These are phyloP conservation scores for Arthrinium puccinioides DNA, from an alignment of 2,329 filamentous ascomycete genomes.

Conservation along the genomic window DNA sequence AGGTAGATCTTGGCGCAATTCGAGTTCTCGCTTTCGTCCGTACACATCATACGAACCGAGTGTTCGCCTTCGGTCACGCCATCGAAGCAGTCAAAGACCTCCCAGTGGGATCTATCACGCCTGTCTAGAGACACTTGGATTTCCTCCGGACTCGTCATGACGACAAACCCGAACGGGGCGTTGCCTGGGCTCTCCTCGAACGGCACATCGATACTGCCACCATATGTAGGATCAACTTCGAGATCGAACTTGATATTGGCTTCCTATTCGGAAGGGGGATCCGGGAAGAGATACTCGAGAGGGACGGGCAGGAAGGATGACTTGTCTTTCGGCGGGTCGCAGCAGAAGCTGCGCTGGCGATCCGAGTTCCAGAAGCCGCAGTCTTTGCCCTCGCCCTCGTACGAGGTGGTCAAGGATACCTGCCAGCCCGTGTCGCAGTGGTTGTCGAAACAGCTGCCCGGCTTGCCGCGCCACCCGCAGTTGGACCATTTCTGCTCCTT, in stretches of 20 bases:
- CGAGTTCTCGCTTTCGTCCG: conserved; percentile 18
- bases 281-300: background rate
- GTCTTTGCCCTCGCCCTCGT: background rate
- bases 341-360: background rate
- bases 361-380: background rate
- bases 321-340: background rate
- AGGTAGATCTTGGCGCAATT: conserved; percentile 28
- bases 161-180: conserved; percentile 20
- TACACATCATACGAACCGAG: conserved; percentile 26
- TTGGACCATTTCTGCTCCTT: conserved; percentile 11
- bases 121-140: conserved; percentile 24
- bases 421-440: conserved; percentile 16
- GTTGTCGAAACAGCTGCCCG: conserved; percentile 21
- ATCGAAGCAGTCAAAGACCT: conserved; percentile 28
- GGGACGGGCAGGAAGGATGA: background rate
- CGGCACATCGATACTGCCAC: background rate
- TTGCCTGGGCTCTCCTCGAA: conserved; percentile 22
- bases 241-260: background rate
- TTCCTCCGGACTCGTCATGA: conserved; percentile 21
- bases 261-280: background rate
- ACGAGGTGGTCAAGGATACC: too few relatives aligned
- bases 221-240: background rate
- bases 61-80: conserved; percentile 18
- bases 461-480: conserved; percentile 23
- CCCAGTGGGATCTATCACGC: conserved; percentile 35